Evolutionary conservation across 2,329 filamentous ascomycete genomes (phyloP), one percentile per base, ranked within the genome.

Genomic region (Talaromyces sp.): DNA sequence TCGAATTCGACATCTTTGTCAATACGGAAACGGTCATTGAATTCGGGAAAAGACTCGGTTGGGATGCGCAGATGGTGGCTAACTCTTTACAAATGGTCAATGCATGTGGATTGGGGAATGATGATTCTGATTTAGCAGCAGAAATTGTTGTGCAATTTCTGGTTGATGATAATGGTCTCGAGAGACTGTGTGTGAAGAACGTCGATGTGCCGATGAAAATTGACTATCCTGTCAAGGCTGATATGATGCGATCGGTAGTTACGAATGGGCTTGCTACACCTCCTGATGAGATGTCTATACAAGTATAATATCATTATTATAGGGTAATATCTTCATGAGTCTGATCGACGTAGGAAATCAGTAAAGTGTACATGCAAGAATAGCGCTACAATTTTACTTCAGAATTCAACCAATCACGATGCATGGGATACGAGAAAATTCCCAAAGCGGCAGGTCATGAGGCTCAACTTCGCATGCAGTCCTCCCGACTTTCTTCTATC

Each of bases 121-220:
- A 75, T 67, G 73, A 75, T 62, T 68, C 73, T 2, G 68, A 67
- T 57, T 39, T 69, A 40, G 74, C 74, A 4, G 74, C 73, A 2
- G 74, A 74, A 54, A 67, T 69, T 9, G 71, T 75, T 11, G 40
- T 76, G 58, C 37, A 69, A 44, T 75, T 76, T 64, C 71, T 75
- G 63, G 67, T 65, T 8, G 71, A 68, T 16, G 63, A 64, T 54
- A 66, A 66, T n/a, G 25, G 37, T 50, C 1, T 37, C 11, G 25
- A 21, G 8, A 18, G 8, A 1, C 37, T 18, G 3, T 7, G 37
- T 35, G 21, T 28, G 28, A 18, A 18, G 8, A n/a, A 25, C 6
- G 3, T 14, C n/a, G 5, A 33, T 54, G 28, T 37, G n/a, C 3
- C 50, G 8, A 37, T 54, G 50, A 54, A 23, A 31, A 37, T 54